A percentile compares a stretch with the other conserved stretches of the same genome.
phyloP scores from a whole-genome alignment of 164 flowering plant species.

The Liquidambar formosana region DNA sequence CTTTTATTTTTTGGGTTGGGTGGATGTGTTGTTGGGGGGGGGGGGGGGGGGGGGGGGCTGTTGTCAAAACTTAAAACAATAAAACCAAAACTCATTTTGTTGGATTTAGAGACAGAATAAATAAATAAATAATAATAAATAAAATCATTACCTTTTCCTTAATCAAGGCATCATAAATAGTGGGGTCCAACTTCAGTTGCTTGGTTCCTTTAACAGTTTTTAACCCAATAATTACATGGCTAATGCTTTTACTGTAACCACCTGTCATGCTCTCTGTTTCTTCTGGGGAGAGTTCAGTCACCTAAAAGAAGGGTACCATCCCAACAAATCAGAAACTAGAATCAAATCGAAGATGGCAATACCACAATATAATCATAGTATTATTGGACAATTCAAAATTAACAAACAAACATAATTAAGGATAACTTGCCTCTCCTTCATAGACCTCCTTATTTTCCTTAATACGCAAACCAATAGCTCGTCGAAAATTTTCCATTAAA shows the following conservation, averaged over 20 bases:
- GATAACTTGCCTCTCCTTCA: constrained; percentile 92
- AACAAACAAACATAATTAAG: not conserved
- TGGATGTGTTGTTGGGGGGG: no score
- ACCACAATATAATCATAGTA: not conserved
- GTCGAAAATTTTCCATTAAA: constrained; percentile 93
- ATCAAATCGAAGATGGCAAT: not conserved
- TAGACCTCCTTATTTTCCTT: constrained; percentile 98
- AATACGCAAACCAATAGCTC: constrained; percentile 96
- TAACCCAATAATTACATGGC: constrained; percentile 90
- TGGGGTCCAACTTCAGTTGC: constrained; percentile 95
- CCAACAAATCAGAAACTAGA: constrained; percentile 10
- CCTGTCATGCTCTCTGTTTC: constrained; percentile 92
- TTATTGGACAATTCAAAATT: not conserved
- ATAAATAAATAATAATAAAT: no score
- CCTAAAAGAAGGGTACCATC: no score
- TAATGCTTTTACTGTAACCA: constrained; percentile 95
- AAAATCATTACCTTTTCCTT: constrained; percentile 78
- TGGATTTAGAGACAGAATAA: no score
- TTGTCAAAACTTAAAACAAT: no score
- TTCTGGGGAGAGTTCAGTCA: constrained; percentile 97
- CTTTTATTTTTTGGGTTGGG: no score
- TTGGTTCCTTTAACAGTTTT: constrained; percentile 98
- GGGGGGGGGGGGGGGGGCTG: no score
- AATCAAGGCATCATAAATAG: constrained; percentile 94
- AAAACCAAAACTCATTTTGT: no score